Conservation (phyloP, 2,329 filamentous ascomycete species). For the Paraconiothyrium sp. region DNA sequence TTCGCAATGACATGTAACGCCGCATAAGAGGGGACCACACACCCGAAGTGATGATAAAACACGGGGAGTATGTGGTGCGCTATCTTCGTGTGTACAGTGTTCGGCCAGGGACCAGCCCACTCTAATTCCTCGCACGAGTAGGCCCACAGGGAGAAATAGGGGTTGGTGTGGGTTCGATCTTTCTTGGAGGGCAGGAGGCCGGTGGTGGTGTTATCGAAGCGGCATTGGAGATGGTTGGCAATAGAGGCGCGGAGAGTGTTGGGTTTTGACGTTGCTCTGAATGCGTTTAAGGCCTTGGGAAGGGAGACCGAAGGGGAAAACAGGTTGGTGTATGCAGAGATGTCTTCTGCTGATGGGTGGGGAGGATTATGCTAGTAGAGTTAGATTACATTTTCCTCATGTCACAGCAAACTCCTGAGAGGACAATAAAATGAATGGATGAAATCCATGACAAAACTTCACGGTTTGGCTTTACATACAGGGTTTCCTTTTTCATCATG, state of each 20-base stretch:
- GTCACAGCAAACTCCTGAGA: background rate
- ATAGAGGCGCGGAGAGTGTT: constrained; percentile 67
- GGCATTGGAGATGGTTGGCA: constrained; percentile 66
- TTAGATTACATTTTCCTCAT: background rate
- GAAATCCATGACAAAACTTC: background rate
- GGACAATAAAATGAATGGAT: background rate
- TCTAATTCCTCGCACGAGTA: constrained; percentile 72
- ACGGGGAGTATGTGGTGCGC: constrained; percentile 76
- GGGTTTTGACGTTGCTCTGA: constrained; percentile 73
- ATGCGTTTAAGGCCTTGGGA: constrained; percentile 68
- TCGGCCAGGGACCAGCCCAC: constrained; percentile 69
- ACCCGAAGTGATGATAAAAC: constrained; percentile 82
- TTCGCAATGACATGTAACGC: constrained; percentile 68
- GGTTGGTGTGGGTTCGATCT: constrained; percentile 65
- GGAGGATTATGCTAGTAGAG: constrained; percentile 27
- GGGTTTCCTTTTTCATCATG: constrained; percentile 52
- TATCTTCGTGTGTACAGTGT: constrained; percentile 62
- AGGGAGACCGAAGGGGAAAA: constrained; percentile 70
- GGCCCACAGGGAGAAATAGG: constrained; percentile 73
- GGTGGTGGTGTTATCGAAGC: constrained; percentile 53
- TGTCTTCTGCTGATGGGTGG: constrained; percentile 58
- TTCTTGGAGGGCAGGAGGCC: constrained; percentile 48
- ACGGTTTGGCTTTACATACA: constrained; percentile 23
- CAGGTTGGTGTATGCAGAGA: constrained; percentile 72
- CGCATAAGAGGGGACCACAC: constrained; percentile 74